A percentile compares a stretch with the other conserved stretches of the same genome.
phyloP scores from a whole-genome alignment of 192 early-diverging fungal species.

The Obelidium mucronatum region DNA sequence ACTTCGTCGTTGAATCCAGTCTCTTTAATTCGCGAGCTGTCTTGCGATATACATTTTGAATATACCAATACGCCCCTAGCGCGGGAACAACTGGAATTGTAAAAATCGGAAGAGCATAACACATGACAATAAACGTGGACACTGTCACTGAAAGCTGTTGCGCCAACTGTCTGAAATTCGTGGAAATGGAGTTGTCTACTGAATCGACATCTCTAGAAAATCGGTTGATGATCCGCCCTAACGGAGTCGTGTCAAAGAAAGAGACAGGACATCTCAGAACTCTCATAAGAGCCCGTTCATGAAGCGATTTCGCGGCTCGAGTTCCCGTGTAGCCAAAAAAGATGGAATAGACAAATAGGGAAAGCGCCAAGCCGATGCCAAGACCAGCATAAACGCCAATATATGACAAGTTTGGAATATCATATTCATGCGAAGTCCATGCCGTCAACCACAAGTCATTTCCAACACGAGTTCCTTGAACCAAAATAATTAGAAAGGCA shows the following conservation, averaged over 20 bases:
- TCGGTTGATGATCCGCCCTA: slow-evolving; percentile 68
- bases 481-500: slow-evolving; percentile 54
- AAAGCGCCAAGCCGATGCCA: slow-evolving; percentile 66
- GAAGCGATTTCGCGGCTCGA: slow-evolving; percentile 67
- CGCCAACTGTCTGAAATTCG: slow-evolving; percentile 60
- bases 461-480: slow-evolving; percentile 67
- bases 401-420: slow-evolving; percentile 50
- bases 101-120: slow-evolving; percentile 57
- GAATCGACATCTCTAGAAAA: slow-evolving; percentile 68
- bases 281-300: slow-evolving; percentile 68
- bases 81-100: slow-evolving; percentile 18
- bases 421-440: slow-evolving; percentile 57
- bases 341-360: slow-evolving; percentile 60
- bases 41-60: slow-evolving; percentile 43
- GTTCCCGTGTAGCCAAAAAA: slow-evolving; percentile 66
- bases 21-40: slow-evolving; percentile 49
- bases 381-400: slow-evolving; percentile 72
- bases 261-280: slow-evolving; percentile 76
- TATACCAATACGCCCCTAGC: slow-evolving; percentile 34
- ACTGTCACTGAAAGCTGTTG: slow-evolving; percentile 53
- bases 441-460: slow-evolving; percentile 69
- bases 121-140: slow-evolving; percentile 65
- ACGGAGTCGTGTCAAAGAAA: slow-evolving; percentile 77
- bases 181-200: slow-evolving; percentile 67
- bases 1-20: slow-evolving; percentile 38